phyloP scores from a whole-genome alignment of 768 basidiomycete genomes.

The Neoboletus subvelutipes region DNA sequence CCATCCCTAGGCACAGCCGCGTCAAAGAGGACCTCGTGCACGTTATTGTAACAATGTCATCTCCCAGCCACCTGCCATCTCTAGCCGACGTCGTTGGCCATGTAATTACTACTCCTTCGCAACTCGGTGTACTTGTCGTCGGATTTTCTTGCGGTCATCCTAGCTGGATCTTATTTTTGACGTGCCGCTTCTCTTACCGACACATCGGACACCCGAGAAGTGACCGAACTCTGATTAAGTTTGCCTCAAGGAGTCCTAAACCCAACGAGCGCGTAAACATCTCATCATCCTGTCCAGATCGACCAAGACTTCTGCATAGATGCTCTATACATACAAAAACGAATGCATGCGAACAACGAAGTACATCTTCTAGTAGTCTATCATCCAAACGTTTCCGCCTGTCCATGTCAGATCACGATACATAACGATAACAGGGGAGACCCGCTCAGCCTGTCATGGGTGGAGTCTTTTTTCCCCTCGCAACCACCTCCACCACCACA shows the following conservation, averaged over 20 bases:
- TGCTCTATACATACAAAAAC: slow-evolving; percentile 21
- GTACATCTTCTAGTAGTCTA: slow-evolving; percentile 14
- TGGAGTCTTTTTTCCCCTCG: slow-evolving; percentile 29
- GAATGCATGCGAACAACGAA: slow-evolving; percentile 20
- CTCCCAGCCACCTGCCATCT: slow-evolving; percentile 16
- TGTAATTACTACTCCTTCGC: slow-evolving; percentile 27
- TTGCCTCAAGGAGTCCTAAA: background rate
- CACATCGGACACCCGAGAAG: background rate
- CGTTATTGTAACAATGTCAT: slow-evolving; percentile 26
- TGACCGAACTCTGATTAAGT: background rate
- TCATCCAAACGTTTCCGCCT: background rate
- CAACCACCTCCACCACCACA: slow-evolving; percentile 56
- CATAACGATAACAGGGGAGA: slow-evolving; percentile 17
- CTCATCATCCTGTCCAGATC: background rate
- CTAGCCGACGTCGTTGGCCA: slow-evolving; percentile 13
- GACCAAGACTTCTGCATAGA: slow-evolving; percentile 6
- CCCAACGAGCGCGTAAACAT: background rate
- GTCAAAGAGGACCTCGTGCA: slow-evolving; percentile 19
- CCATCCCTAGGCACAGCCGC: slow-evolving; percentile 9
- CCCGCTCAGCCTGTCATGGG: slow-evolving; percentile 30
- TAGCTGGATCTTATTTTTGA: background rate
- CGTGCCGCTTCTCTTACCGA: background rate
- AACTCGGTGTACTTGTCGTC: slow-evolving; percentile 17
- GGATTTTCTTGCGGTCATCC: slow-evolving; percentile 9
- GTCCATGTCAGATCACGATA: slow-evolving; percentile 10